Base-by-base conservation (phyloP, 805 yeast genomes). In the Zygotorulaspora florentina region DNA sequence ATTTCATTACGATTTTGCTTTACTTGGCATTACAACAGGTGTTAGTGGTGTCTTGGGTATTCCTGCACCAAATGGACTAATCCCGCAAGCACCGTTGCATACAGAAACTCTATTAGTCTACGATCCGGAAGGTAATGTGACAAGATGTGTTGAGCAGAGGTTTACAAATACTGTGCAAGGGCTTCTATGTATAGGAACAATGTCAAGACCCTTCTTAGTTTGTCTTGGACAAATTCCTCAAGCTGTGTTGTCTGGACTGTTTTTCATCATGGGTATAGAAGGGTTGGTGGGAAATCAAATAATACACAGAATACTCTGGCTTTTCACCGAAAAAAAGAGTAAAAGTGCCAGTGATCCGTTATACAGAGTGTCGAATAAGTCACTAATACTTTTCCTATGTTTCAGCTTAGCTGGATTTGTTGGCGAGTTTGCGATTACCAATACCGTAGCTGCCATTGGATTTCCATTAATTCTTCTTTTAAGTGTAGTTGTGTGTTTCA, bases 81-180 rank as follows among this genome's bases (percentile, higher is more conserved):
- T 91, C 36, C 99, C 99, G 1, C 99, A 91, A 64, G 98, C 99
- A 0, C 98, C 98, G 2, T 62, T 93, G 29, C 99, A 91, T 57
- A 89, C 98, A 0, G 77, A 76, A 35, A 79, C 96, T 0, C 66
- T 91, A 26, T 76, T 87, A 35, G 80, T 85, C 1, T 47, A 43
- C 27, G 62, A 59, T 39, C 45, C 40, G 15, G 52, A 57, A 8
- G 62, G 48, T 43, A 39, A 65, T 13, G 71, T 77, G 1, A 59
- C 70, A 1, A 66, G 77, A 3, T 89, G 90, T 8, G 95, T 93
- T 3, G 99, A 91, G 60, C 99, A 91, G 62, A 67, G 99, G 36
- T 71, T 89, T 42, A 83, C 95, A 2, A 93, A 93, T 59, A 79
- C 88, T 1, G 71, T 75, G 0, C 99, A 91, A 59, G 99, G 99